Base-by-base conservation (phyloP, 345 rosid species). In the Ceriops decandra region DNA sequence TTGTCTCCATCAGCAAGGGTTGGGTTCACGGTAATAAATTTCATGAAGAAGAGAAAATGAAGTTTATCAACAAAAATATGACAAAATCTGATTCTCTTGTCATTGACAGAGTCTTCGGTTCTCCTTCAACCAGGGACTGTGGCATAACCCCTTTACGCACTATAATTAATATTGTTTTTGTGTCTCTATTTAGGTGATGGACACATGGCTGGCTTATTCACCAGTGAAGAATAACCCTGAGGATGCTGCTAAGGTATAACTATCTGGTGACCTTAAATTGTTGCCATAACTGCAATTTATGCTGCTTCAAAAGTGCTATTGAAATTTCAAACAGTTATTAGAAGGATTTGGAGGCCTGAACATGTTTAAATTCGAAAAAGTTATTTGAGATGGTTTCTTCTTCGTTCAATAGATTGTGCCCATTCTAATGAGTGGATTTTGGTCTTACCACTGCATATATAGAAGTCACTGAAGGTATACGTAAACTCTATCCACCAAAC, bases 141-240 rank as follows among this genome's bases (percentile, higher is more conserved):
- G 17, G 4, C 16, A 11, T 42, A 42, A 13, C 49, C 49, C 16
- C 16, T 42, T 42, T 2, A 16, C 22, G 13, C 66, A 52, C 52
- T 74, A 42, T 16, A 38, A 30, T 68, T 47, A 17, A 24, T 67
- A 17, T 13, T 36, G 36, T 22, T 57, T 28, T 20, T 28, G 22
- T 26, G 30, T 57, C 32, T 21, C 19, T 61, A 64, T 64, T 52
- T 82, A 92, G 98, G 90, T 88, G 67, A 79, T 87, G 87, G 96
- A 92, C 68, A 22, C 88, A 42, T 90, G 98, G 98, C 83, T 92
- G 70, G 98, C 91, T 68, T 92, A 92, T 77, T 90, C 98, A 74
- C 98, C 98, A 3, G 98, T 88, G 66, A 92, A 92, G 87, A 92
- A 88, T 78, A 88, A 90, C 66, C 92, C 98, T 2, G 96, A 87